Conservation (phyloP, 2,329 filamentous ascomycete genomes). For the Sphaerulina vaccinii region DNA sequence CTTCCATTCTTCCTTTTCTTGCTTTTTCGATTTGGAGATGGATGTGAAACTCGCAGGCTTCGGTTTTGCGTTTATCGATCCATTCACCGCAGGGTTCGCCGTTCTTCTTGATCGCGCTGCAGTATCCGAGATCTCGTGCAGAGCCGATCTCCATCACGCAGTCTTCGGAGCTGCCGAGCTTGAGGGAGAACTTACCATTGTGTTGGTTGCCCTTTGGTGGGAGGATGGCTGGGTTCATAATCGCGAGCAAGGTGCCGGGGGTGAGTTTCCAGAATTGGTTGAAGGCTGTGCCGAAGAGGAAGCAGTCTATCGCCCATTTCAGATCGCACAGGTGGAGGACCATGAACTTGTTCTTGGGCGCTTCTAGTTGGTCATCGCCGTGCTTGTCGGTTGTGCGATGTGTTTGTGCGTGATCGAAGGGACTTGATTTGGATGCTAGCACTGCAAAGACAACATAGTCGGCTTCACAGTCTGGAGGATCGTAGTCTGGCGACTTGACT, state of each 20-base stretch:
- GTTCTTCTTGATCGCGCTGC: conserved; percentile 80
- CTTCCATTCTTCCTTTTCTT: conserved; percentile 68
- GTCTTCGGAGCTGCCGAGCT: conserved; percentile 81
- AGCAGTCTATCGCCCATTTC: conserved; percentile 86
- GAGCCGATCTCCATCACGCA: conserved; percentile 85
- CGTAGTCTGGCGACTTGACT: conserved; percentile 79
- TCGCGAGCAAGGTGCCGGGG: conserved; percentile 84
- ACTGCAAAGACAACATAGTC: conserved; percentile 89
- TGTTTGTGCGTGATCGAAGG: conserved; percentile 59
- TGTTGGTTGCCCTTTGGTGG: conserved; percentile 75
- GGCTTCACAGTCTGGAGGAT: conserved; percentile 75
- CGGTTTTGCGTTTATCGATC: conserved; percentile 84
- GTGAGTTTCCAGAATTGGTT: conserved; percentile 92
- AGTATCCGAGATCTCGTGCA: conserved; percentile 83
- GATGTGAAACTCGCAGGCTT: conserved; percentile 91
- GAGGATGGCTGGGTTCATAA: conserved; percentile 89
- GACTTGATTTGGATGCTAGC: conserved; percentile 83
- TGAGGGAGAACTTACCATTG: conserved; percentile 80
- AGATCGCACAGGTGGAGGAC: conserved; percentile 83
- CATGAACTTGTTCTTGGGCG: conserved; percentile 78
- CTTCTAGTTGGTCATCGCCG: conserved; percentile 51
- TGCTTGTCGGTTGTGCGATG: conserved; percentile 47
- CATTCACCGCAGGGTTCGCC: conserved; percentile 77
- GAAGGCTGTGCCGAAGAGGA: conserved; percentile 87
- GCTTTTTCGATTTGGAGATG: conserved; percentile 75